Evolutionary conservation across 805 yeast species (phyloP).

Genomic region (Yarrowia deformans): DNA sequence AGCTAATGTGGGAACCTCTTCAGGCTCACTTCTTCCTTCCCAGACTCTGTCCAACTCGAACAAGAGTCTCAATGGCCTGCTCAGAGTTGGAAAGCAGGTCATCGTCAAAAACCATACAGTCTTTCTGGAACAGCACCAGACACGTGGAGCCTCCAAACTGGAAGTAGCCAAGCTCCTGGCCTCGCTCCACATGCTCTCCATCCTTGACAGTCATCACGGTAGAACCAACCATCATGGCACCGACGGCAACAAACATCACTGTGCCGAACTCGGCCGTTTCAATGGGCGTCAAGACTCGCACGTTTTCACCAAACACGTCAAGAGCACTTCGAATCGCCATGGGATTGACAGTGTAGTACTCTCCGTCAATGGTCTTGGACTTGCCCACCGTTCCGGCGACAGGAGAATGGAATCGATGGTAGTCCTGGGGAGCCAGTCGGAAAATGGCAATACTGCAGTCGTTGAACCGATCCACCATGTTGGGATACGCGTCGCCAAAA

Average conservation of each 20-base stretch:
- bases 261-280: constrained; percentile 79
- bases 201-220: constrained; percentile 71
- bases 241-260: constrained; percentile 80
- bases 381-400: constrained; percentile 76
- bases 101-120: constrained; percentile 62
- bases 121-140: constrained; percentile 65
- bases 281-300: constrained; percentile 78
- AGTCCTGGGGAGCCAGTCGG: constrained; percentile 95
- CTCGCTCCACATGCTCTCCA: constrained; percentile 65
- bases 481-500: constrained; percentile 55
- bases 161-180: constrained; percentile 92
- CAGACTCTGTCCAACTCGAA: constrained; percentile 77
- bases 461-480: constrained; percentile 52
- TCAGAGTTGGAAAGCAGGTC: constrained; percentile 75
- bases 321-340: constrained; percentile 91
- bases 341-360: constrained; percentile 95
- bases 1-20: background rate
- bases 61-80: constrained; percentile 77
- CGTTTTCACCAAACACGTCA: constrained; percentile 93
- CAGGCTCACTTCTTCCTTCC: background rate
- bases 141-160: constrained; percentile 96
- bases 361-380: constrained; percentile 78
- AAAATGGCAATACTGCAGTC: constrained; percentile 77
- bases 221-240: constrained; percentile 99
- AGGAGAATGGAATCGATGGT: constrained; percentile 91